phyloP scores from a whole-genome alignment of 495 filamentous ascomycete genomes.

The Trichoderma orchidacearum region DNA sequence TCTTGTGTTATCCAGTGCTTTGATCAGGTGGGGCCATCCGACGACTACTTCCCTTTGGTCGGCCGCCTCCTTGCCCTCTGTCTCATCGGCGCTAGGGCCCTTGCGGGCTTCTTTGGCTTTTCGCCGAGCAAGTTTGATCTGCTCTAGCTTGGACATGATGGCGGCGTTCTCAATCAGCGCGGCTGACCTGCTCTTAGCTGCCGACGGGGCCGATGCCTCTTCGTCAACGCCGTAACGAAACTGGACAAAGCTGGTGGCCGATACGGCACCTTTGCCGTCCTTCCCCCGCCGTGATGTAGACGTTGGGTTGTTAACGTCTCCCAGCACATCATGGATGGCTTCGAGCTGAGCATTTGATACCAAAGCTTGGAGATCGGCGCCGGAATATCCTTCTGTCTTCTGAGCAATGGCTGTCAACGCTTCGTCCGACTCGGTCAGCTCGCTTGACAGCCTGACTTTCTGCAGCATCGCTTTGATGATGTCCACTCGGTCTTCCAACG shows the following conservation, averaged over 20 bases:
- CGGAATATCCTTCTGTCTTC: conserved; percentile 81
- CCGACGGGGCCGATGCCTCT: conserved; percentile 20
- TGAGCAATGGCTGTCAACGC: conserved; percentile 54
- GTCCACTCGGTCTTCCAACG: conserved; percentile 63
- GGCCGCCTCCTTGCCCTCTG: conserved; percentile 15
- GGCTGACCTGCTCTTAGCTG: conserved; percentile 22
- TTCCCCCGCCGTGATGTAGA: conserved; percentile 13
- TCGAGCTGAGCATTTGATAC: conserved; percentile 95
- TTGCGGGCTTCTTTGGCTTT: conserved; percentile 38
- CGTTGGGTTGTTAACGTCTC: conserved; percentile 35
- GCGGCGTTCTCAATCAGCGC: conserved; percentile 55
- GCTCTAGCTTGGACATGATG: conserved; percentile 59
- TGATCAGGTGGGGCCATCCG: conserved; percentile 72
- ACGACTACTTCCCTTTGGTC: conserved; percentile 63
- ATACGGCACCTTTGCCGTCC: conserved; percentile 16
- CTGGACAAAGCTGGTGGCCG: conserved; percentile 51
- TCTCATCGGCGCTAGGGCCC: conserved; percentile 16
- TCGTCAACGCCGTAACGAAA: conserved; percentile 64
- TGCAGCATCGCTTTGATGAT: conserved; percentile 70
- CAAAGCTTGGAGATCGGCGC: conserved; percentile 87
- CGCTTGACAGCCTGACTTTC: conserved; percentile 56
- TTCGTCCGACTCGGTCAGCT: conserved; percentile 37
- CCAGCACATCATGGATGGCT: conserved; percentile 85
- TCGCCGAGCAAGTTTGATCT: conserved; percentile 54
- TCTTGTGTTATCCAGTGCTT: conserved; percentile 62